Evolutionary conservation across 345 rosid genomes (phyloP), one percentile per base, ranked within the genome.

Genomic region (Rubroshorea leprosula): DNA sequence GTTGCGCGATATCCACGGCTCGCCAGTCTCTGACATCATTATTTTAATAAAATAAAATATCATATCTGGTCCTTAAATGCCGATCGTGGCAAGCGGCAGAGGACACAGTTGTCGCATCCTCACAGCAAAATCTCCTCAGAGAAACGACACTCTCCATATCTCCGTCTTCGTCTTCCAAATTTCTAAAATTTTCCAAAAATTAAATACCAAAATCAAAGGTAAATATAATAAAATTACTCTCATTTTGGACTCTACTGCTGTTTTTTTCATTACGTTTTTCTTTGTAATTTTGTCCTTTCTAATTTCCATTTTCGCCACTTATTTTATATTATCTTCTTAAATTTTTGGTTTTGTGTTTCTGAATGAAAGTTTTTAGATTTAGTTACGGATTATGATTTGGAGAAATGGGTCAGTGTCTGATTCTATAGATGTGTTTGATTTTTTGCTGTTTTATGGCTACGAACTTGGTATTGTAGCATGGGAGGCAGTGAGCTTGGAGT

Each of bases 21-120:
- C 68, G 52, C 27, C 49, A 59, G 48, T 55, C 39, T 49, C 65
- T 68, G 72, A 65, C 59, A 58, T 51, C 68, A 57, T 20, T 6
- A 25, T 50, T 15, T 23, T 16, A 18, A 39, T 25, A 49, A 54
- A 54, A 38, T n/a, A 25, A 18, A 48, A 55, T 35, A 41, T 45
- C 11, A 53, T 14, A 11, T 29, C 9, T 18, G 67, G 55, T 72
- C 84, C 76, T 78, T 83, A 87, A 81, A 82, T 74, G 54, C 57
- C 68, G 78, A 82, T 64, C 91, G 87, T 84, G 88, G 80, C 85
- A 38, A 64, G 72, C 62, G 46, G 68, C 61, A 44, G 52, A 51
- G 78, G 83, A 85, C 96, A 90, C 96, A n/a, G n/a, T 75, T 90
- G 97, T 90, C 97, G 84, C 61, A 78, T 74, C 87, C 72, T 45